These are phyloP conservation scores for Dioszegia crocea DNA, from an alignment of 768 basidiomycete species.

Conservation along the genomic window DNA sequence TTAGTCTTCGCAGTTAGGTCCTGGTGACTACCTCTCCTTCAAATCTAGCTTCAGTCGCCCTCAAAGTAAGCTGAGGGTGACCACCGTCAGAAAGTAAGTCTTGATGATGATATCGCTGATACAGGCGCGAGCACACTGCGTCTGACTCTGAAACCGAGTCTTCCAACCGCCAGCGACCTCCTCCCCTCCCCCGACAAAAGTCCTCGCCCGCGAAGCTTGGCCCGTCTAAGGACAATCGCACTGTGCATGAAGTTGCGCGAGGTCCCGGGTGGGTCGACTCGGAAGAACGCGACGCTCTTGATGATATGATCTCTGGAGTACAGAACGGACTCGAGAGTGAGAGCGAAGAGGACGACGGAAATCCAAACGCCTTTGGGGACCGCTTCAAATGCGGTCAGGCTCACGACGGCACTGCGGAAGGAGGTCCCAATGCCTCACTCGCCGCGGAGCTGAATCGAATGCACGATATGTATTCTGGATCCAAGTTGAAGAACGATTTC, in stretches of 20 bases:
- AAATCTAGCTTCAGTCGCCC: not conserved
- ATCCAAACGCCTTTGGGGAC: constrained; percentile 7
- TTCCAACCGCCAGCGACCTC: constrained; percentile 3
- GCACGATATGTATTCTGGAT: constrained; percentile 32
- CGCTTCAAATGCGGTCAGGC: constrained; percentile 30
- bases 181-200: not conserved
- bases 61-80: constrained; percentile 4
- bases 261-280: constrained; percentile 32
- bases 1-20: constrained; percentile 24
- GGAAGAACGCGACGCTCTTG: constrained; percentile 31
- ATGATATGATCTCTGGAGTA: constrained; percentile 41
- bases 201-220: not conserved
- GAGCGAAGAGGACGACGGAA: constrained; percentile 12
- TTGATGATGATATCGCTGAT: not conserved
- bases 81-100: constrained; percentile 28
- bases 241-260: constrained; percentile 17
- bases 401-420: constrained; percentile 19
- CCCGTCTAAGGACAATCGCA: constrained; percentile 8
- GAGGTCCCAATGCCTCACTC: constrained; percentile 39
- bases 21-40: constrained; percentile 23
- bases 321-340: constrained; percentile 17
- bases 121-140: constrained; percentile 31
- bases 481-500: constrained; percentile 31
- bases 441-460: constrained; percentile 41
- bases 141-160: constrained; percentile 43